phyloP scores from a whole-genome alignment of 805 yeast species.

The Metschnikowia drakensbergensis region DNA sequence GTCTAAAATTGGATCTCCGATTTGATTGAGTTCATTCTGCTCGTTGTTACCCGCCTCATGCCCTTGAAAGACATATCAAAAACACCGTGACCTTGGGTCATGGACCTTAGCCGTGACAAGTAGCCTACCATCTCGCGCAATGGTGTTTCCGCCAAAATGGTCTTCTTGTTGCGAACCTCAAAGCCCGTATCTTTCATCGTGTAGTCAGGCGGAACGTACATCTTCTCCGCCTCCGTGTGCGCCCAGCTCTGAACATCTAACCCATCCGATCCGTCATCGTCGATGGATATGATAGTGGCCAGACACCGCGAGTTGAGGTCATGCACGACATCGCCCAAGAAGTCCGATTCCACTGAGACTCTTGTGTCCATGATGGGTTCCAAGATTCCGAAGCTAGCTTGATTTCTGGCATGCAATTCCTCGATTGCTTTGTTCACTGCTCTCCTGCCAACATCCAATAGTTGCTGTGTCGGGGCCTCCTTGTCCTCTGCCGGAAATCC shows the following conservation, averaged over 20 bases:
- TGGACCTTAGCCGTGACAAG: constrained; percentile 66
- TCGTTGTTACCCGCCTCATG: constrained; percentile 57
- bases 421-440: constrained; percentile 26
- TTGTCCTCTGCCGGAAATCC: constrained; percentile 50
- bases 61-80: constrained; percentile 75
- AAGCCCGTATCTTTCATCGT: constrained; percentile 38
- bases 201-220: constrained; percentile 76
- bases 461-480: constrained; percentile 27
- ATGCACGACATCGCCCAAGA: constrained; percentile 78
- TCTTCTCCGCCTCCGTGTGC: constrained; percentile 51
- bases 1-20: constrained; percentile 11
- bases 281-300: constrained; percentile 69
- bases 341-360: constrained; percentile 63
- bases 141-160: constrained; percentile 78
- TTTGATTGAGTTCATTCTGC: constrained; percentile 12
- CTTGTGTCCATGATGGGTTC: constrained; percentile 86
- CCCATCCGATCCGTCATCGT: constrained; percentile 49
- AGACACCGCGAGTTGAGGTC: constrained; percentile 77
- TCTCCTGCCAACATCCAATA: constrained; percentile 44
- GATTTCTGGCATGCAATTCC: constrained; percentile 16
- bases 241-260: constrained; percentile 44
- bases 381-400: constrained; percentile 48
- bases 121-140: constrained; percentile 89
- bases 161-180: constrained; percentile 43
- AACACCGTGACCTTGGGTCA: constrained; percentile 86